A percentile compares a stretch with the other conserved stretches of the same genome.
phyloP scores from a whole-genome alignment of 2,329 filamentous ascomycete species.

The Aspergillus transmontanensis region DNA sequence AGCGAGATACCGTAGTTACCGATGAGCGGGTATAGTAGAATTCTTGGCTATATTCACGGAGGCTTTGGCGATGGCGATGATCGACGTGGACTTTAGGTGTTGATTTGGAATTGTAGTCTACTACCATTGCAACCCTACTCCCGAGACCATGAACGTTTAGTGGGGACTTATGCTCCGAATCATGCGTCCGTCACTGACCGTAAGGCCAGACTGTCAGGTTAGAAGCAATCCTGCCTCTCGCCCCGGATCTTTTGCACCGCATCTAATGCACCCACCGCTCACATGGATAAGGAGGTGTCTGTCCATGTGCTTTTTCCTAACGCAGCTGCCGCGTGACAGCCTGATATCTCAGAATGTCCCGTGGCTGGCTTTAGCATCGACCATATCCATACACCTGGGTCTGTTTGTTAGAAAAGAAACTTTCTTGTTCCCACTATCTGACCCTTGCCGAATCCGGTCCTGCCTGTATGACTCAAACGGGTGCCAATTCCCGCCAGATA shows the following conservation, averaged over 20 bases:
- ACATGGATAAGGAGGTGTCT: neutral
- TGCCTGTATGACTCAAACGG: neutral
- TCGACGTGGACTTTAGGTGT: neutral
- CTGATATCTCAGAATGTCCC: slow-evolving; percentile 1
- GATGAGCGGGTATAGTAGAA: neutral
- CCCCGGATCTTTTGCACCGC: neutral
- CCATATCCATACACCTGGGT: neutral
- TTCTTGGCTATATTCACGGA: neutral
- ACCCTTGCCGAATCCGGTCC: neutral
- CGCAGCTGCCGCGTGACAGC: neutral
- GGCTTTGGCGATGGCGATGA: neutral
- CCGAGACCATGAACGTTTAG: neutral
- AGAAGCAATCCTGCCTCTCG: neutral
- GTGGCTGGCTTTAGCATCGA: neutral
- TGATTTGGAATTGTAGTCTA: slow-evolving; percentile 1
- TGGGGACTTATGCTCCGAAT: neutral
- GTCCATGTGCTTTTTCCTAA: neutral
- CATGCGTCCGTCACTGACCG: neutral
- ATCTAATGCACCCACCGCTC: neutral
- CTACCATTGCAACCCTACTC: neutral
- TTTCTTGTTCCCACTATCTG: neutral
- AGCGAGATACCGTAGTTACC: neutral
- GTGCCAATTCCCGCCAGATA: neutral
- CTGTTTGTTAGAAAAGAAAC: neutral
- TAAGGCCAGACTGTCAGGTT: neutral